Evolutionary conservation across 2,329 filamentous ascomycete species (phyloP).

Genomic region (Aspergillus quadrilineatus): DNA sequence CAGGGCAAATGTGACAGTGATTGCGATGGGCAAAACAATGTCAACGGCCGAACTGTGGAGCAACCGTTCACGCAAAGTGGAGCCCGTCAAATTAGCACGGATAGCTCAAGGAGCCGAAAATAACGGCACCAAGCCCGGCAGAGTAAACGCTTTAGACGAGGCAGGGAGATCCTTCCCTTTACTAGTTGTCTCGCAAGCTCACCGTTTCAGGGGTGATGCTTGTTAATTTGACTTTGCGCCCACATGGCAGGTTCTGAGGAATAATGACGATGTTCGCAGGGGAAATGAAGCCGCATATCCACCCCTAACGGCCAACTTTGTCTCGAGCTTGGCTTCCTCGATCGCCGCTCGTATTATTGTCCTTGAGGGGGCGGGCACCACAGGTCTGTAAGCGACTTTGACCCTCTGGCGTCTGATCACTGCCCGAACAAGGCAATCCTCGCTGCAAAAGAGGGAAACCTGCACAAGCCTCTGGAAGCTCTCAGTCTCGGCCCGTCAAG

Average conservation of each 20-base stretch:
- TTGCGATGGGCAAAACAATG: constrained; percentile 22
- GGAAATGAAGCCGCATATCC: constrained; percentile 10
- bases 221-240: constrained; percentile 3
- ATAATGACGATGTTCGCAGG: constrained; percentile 15
- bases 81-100: constrained; percentile 15
- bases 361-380: constrained; percentile 7
- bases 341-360: constrained; percentile 17
- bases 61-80: constrained; percentile 22
- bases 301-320: constrained; percentile 11
- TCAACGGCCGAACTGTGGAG: constrained; percentile 20
- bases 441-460: constrained; percentile 16
- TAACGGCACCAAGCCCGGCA: constrained; percentile 5
- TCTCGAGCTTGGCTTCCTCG: constrained; percentile 11
- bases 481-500: not conserved
- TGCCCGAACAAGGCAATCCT: constrained; percentile 25
- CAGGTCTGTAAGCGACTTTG: constrained; percentile 10
- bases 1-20: constrained; percentile 17
- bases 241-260: constrained; percentile 10
- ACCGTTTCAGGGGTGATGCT: constrained; percentile 3
- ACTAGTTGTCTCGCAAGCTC: not conserved
- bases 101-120: constrained; percentile 5
- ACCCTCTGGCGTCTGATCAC: constrained; percentile 22
- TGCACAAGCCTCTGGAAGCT: constrained; percentile 13
- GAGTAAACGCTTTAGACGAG: constrained; percentile 8
- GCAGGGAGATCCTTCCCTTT: constrained; percentile 16